These are phyloP conservation scores for Wallacemonas rigidus DNA, from an alignment of 208 protist genomes.

Conservation along the genomic window DNA sequence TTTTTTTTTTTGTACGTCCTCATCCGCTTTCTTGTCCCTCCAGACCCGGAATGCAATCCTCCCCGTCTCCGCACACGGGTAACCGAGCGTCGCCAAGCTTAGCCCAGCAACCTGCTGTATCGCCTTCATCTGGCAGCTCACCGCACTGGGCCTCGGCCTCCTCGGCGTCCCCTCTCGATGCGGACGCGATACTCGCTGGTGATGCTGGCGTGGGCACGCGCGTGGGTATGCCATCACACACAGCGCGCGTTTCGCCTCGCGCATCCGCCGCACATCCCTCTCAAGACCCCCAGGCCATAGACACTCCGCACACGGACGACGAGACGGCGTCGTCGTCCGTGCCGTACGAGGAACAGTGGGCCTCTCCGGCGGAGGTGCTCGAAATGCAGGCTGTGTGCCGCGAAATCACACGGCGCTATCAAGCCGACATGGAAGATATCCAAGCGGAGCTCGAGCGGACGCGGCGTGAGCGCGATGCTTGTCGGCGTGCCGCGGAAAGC, in stretches of 20 bases:
- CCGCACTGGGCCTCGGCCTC: slow-evolving; percentile 13
- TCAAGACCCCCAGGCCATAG: not conserved
- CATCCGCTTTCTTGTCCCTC: not conserved
- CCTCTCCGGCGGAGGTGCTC: slow-evolving; percentile 72
- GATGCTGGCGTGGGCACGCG: not conserved
- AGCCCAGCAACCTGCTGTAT: not conserved
- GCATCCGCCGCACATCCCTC: not conserved
- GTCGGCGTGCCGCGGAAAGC: slow-evolving; percentile 16
- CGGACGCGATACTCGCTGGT: not conserved
- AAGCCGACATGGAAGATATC: slow-evolving; percentile 35
- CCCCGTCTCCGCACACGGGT: not conserved
- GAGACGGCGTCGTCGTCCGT: not conserved
- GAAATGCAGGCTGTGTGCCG: slow-evolving; percentile 50
- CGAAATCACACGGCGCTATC: slow-evolving; percentile 39
- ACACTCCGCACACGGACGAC: not conserved
- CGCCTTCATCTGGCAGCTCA: slow-evolving; percentile 6
- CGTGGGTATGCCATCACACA: too few species aligned
- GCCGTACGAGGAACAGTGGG: slow-evolving; percentile 49
- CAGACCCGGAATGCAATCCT: not conserved
- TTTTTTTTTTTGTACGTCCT: not conserved
- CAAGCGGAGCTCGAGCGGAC: slow-evolving; percentile 26
- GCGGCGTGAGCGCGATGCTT: slow-evolving; percentile 24
- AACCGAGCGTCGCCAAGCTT: not conserved
- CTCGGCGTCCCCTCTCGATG: slow-evolving; percentile 1
- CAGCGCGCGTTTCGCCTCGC: not conserved